phyloP scores from a whole-genome alignment of 2,329 filamentous ascomycete species.

The Aureobasidium sp. region DNA sequence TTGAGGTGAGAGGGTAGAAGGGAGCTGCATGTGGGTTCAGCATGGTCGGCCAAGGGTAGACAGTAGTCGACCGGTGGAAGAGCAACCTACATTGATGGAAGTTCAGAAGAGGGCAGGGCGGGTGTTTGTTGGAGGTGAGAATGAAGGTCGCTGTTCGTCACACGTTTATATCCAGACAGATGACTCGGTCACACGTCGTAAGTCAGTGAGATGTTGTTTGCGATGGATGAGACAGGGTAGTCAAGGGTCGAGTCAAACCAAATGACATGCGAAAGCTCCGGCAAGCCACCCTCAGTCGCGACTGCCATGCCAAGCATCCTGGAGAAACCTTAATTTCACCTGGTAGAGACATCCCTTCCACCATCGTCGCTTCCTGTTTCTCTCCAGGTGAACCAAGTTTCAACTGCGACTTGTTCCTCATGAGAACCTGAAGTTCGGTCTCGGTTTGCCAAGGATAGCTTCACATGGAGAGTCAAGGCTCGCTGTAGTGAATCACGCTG shows the following conservation, averaged over 20 bases:
- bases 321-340: constrained; percentile 6
- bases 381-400: not conserved
- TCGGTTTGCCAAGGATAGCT: not conserved
- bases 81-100: not conserved
- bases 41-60: not conserved
- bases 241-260: constrained; percentile 1
- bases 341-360: not conserved
- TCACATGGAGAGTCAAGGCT: not conserved
- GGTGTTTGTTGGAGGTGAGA: not conserved
- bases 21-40: constrained; percentile 9
- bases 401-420: not conserved
- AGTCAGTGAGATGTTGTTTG: not conserved
- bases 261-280: constrained; percentile 1
- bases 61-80: not conserved
- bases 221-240: not conserved
- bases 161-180: not conserved
- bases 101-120: not conserved
- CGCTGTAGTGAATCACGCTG: not conserved
- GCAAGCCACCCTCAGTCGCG: not conserved
- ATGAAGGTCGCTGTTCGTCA: not conserved
- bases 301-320: constrained; percentile 6
- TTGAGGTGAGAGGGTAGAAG: constrained; percentile 1
- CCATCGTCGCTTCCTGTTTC: not conserved
- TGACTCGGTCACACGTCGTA: not conserved
- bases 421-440: too few species aligned